These are phyloP conservation scores for Boletus bicolor DNA, from an alignment of 768 basidiomycete species.

Conservation along the genomic window DNA sequence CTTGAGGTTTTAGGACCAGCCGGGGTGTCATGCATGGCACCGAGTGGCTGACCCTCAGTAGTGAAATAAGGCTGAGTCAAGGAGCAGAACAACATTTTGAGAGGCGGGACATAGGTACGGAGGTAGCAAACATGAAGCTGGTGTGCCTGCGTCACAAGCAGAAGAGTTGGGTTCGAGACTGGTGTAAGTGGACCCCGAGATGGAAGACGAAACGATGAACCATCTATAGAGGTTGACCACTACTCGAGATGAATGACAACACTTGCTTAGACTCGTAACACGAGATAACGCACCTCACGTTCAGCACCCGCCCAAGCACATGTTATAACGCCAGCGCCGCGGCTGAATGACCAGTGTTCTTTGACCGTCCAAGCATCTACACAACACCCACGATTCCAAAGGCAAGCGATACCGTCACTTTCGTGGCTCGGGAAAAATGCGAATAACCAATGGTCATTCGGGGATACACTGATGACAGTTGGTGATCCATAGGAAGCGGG, in stretches of 20 bases:
- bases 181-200: constrained; percentile 55
- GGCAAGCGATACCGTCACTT: constrained; percentile 55
- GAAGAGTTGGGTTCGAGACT: constrained; percentile 50
- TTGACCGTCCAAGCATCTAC: constrained; percentile 61
- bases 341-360: constrained; percentile 53
- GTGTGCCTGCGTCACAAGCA: constrained; percentile 65
- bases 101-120: constrained; percentile 40
- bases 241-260: constrained; percentile 25
- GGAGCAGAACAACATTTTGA: constrained; percentile 50
- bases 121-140: constrained; percentile 53
- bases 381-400: constrained; percentile 60
- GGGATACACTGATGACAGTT: constrained; percentile 56
- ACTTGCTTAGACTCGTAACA: not conserved
- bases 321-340: constrained; percentile 55
- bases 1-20: constrained; percentile 38
- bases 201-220: constrained; percentile 53
- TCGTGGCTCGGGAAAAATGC: constrained; percentile 68
- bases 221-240: constrained; percentile 52
- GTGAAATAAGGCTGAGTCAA: constrained; percentile 41
- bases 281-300: constrained; percentile 49
- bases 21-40: constrained; percentile 29
- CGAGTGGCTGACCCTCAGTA: constrained; percentile 32
- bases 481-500: constrained; percentile 57
- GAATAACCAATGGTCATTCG: constrained; percentile 62
- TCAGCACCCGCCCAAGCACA: constrained; percentile 58